Percentiles rank a stretch among this genome's conserved stretches.
These are phyloP conservation scores for Haplosporangium sp. DNA, from an alignment of 371 early-diverging fungal species.

Conservation along the genomic window DNA sequence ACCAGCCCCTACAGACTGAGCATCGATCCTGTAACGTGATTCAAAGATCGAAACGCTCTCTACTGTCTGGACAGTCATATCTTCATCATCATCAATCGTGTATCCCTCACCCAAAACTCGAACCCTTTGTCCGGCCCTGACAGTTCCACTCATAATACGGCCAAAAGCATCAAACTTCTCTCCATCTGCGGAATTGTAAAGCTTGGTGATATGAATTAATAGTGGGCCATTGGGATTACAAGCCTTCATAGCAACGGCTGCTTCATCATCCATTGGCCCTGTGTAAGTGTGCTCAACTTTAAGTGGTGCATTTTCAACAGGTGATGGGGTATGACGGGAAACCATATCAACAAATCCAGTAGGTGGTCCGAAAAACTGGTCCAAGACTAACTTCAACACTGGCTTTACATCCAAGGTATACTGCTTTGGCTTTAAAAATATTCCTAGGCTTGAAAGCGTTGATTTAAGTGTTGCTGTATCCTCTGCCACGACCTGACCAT, in stretches of 20 bases:
- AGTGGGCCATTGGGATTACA: conserved; percentile 93
- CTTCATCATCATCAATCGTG: conserved; percentile 94
- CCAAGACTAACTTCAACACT: conserved; percentile 82
- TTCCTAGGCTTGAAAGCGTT: conserved; percentile 83
- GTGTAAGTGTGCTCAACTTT: conserved; percentile 83
- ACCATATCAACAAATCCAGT: conserved; percentile 94
- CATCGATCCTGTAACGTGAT: conserved; percentile 89
- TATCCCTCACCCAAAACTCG: conserved; percentile 94
- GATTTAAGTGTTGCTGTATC: conserved; percentile 72
- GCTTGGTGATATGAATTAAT: conserved; percentile 91
- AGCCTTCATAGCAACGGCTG: conserved; percentile 78
- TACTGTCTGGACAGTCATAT: conserved; percentile 90
- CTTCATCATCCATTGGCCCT: conserved; percentile 74
- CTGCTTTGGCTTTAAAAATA: conserved; percentile 83
- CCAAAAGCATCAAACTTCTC: conserved; percentile 92
- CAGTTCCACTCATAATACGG: conserved; percentile 91
- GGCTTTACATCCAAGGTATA: conserved; percentile 86
- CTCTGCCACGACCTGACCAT: conserved; percentile 87
- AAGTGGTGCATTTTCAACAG: conserved; percentile 77
- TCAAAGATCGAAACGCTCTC: conserved; percentile 82
- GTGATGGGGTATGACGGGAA: conserved; percentile 82
- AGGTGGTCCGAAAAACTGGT: conserved; percentile 92
- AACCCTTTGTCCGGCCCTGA: conserved; percentile 82
- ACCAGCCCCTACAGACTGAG: conserved; percentile 85
- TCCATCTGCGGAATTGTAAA: conserved; percentile 88